Base-by-base conservation (phyloP, 345 rosid genomes). In the Lagerstroemia speciosa region DNA sequence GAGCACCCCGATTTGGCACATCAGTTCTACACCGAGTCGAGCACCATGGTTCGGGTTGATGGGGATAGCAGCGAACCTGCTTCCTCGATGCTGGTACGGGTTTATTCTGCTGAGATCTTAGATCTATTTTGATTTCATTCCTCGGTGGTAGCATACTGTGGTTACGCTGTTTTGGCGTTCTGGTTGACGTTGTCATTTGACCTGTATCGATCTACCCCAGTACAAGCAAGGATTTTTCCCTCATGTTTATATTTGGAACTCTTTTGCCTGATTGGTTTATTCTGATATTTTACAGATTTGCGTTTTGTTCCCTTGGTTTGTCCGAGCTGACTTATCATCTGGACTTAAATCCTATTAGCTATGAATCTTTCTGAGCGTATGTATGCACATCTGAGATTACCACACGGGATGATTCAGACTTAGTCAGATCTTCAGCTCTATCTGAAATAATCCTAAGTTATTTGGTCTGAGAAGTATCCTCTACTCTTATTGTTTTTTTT, bases 1-100 rank as follows among this genome's bases (percentile, higher is more conserved):
- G 93, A 91, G 58, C 91, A 86, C 0, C 97, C 97, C 7, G 91
- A 94, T 75, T 87, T 84, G 67, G 87, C 90, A 67, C 93, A 94
- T 74, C 96, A 87, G 82, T 94, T 94, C 74, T 94, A 91, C 70
- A 74, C 83, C 8, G 97, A 89, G 53, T 64, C 76, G 46, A 94
- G 99, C 73, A 67, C 79, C 70, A 85, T 88, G 78, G 78, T 89
- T 74, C 93, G 96, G 55, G 78, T 91, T 14, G 93, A 91, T 68
- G 99, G 93, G 4, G 96, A 88, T 70, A 71, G 82, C 20, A 78
- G 66, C 40, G 87, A 89, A 40, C 73, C 96, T 31, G 98, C 96
- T 41, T 76, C 89, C 57, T 61, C 89, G 66, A 83, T 86, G 80
- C 87, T 87, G 90, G 99, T 94, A 24, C 2, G 62, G 32, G 30